phyloP scores from a whole-genome alignment of 495 filamentous ascomycete genomes.

The Apiosordaria backusii region DNA sequence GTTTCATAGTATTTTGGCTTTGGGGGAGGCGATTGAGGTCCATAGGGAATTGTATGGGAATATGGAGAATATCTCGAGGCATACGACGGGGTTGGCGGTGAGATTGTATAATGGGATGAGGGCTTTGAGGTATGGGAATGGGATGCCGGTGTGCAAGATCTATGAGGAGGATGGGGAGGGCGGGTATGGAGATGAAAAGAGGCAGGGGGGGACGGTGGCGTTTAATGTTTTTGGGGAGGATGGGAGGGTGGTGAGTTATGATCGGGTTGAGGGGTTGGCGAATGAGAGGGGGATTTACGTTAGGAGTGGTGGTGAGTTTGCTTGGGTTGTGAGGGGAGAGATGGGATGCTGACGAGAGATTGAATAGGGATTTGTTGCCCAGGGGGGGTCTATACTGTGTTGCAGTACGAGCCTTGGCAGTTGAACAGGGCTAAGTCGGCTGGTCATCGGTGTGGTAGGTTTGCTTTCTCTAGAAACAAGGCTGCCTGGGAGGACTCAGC shows the following conservation, averaged over 20 bases:
- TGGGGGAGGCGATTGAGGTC: slow-evolving; percentile 64
- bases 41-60: slow-evolving; percentile 60
- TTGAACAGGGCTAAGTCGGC: slow-evolving; percentile 57
- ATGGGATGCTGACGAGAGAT: slow-evolving; percentile 39
- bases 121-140: slow-evolving; percentile 57
- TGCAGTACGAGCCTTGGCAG: slow-evolving; percentile 55
- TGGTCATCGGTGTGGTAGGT: slow-evolving; percentile 58
- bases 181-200: slow-evolving; percentile 52
- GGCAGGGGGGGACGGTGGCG: slow-evolving; percentile 68
- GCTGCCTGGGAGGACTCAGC: slow-evolving; percentile 7
- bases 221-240: slow-evolving; percentile 60
- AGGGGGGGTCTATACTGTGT: slow-evolving; percentile 42
- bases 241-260: slow-evolving; percentile 56
- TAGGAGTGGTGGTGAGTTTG: slow-evolving; percentile 61
- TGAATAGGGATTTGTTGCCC: slow-evolving; percentile 46
- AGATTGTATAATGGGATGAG: slow-evolving; percentile 50
- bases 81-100: slow-evolving; percentile 56
- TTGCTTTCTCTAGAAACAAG: neutral
- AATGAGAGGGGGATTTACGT: slow-evolving; percentile 62
- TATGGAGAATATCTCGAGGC: slow-evolving; percentile 58
- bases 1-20: slow-evolving; percentile 72
- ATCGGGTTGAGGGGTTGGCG: slow-evolving; percentile 60
- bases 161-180: slow-evolving; percentile 41
- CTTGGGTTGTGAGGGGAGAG: slow-evolving; percentile 41
- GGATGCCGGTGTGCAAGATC: slow-evolving; percentile 52